phyloP scores from a whole-genome alignment of 345 rosid species.

The Anastatica hierochuntica region DNA sequence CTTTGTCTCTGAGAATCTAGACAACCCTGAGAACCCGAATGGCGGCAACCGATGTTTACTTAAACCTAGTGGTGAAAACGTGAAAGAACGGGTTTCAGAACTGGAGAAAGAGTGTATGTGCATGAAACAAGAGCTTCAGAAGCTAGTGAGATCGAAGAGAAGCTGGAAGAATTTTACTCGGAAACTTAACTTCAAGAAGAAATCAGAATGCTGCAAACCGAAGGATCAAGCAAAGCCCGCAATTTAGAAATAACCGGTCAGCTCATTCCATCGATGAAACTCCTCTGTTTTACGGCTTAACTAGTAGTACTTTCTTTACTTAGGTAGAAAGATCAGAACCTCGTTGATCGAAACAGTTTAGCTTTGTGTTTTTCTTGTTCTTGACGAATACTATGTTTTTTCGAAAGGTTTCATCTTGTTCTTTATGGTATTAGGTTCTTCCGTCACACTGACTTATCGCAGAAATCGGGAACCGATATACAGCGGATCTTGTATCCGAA shows the following conservation, averaged over 20 bases:
- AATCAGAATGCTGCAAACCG: conserved; percentile 42
- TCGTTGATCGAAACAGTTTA: neutral
- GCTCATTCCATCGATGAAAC: too few relatives aligned
- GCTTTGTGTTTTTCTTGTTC: conserved; percentile 12
- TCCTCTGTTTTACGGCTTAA: neutral
- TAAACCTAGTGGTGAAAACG: conserved; percentile 21
- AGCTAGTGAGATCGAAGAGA: conserved; percentile 42
- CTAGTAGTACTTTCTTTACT: neutral
- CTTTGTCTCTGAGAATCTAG: conserved; percentile 54
- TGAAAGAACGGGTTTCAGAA: conserved; percentile 53
- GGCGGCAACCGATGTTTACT: conserved; percentile 20
- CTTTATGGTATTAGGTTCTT: too few relatives aligned
- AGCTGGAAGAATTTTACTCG: conserved; percentile 52
- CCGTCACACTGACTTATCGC: too few relatives aligned
- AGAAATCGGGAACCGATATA: too few relatives aligned
- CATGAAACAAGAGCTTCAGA: conserved; percentile 61
- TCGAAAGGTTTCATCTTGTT: neutral
- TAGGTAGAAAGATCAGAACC: conserved; percentile 11
- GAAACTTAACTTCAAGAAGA: conserved; percentile 42
- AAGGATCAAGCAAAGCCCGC: conserved; percentile 32
- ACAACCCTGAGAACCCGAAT: conserved; percentile 33
- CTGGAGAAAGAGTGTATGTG: conserved; percentile 56
- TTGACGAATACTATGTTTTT: conserved; percentile 6
- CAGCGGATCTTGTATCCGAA: too few relatives aligned
- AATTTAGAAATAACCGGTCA: too few relatives aligned